Percentiles rank a stretch among this genome's conserved stretches.
Evolutionary conservation across 495 filamentous ascomycete genomes (phyloP).

Genomic region (Aspergillus cristatus): DNA sequence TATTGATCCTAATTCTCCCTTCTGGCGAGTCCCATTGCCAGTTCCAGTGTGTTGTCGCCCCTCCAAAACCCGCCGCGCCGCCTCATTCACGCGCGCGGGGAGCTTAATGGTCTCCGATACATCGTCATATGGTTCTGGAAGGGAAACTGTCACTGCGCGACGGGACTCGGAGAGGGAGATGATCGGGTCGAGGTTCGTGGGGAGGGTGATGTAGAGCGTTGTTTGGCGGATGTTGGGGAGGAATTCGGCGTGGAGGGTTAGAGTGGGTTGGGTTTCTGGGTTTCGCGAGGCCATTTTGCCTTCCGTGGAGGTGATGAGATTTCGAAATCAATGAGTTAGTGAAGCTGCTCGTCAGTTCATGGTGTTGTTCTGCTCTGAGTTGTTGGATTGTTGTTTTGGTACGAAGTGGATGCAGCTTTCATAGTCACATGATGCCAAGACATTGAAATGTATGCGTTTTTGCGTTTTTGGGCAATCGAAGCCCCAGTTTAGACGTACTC

Average conservation of each 20-base stretch:
- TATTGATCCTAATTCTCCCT: background rate
- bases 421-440: no score
- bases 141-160: slow-evolving; percentile 28
- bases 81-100: slow-evolving; percentile 48
- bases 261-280: slow-evolving; percentile 16
- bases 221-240: slow-evolving; percentile 80
- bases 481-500: no score
- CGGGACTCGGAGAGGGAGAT: slow-evolving; percentile 33
- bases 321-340: no score
- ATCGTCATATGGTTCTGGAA: slow-evolving; percentile 35
- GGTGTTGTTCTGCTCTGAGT: no score
- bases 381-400: no score
- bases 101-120: slow-evolving; percentile 49
- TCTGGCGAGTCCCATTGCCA: background rate
- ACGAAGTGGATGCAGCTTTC: no score
- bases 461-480: no score
- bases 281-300: no score
- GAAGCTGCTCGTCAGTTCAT: no score
- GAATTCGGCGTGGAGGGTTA: slow-evolving; percentile 72
- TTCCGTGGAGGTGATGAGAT: no score
- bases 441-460: no score
- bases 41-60: no score
- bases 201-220: slow-evolving; percentile 60
- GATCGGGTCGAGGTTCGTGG: slow-evolving; percentile 24
- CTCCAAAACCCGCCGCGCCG: slow-evolving; percentile 16